Evolutionary conservation across 1,139 yeast genomes (phyloP), one percentile per base, ranked within the genome.

Genomic region (Hyphopichia wangnamkhiaoensis): DNA sequence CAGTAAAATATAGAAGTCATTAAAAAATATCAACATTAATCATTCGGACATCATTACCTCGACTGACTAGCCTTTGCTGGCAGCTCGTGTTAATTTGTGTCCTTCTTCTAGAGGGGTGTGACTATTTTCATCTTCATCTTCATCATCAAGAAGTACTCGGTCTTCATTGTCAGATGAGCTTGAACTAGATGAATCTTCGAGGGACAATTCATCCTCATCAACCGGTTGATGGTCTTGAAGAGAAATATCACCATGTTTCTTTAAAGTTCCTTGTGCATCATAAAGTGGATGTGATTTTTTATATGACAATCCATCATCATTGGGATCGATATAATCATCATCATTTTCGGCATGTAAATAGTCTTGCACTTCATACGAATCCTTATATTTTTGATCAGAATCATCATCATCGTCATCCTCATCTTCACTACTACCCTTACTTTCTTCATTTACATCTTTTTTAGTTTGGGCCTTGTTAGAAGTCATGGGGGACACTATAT

Each of bases 221-320:
- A 21, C 40, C 4, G 34, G 12, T 10, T 24, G 34, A 23, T 14
- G 17, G 18, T 23, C 28, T 16, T 13, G 32, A 12, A 34, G 13
- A 12, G 21, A 29, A 19, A 33, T 5, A 17, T 24, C 31, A n/a
- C 39, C 48, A 21, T 44, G 19, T 9, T n/a, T 53, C 20, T 63
- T 53, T 38, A 71, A 61, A 15, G 63, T 57, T 7, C 76, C 76
- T 8, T 60, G 48, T 9, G 69, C 54, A 47, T 71, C 76, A 47
- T 84, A 84, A 40, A 83, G 60, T 3, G 88, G 83, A 52, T 81
- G 79, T 19, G 76, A 71, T 53, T 80, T 82, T 37, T 79, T 79
- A 57, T 85, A 85, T 4, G 86, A 81, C 55, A 79, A 80, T 0
- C 93, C 93, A 52, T 85, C 94, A 57, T 85, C 93, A 54, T 84